These are phyloP conservation scores for Sclerotinia subarctica DNA, from an alignment of 2,329 filamentous ascomycete species.

Conservation along the genomic window DNA sequence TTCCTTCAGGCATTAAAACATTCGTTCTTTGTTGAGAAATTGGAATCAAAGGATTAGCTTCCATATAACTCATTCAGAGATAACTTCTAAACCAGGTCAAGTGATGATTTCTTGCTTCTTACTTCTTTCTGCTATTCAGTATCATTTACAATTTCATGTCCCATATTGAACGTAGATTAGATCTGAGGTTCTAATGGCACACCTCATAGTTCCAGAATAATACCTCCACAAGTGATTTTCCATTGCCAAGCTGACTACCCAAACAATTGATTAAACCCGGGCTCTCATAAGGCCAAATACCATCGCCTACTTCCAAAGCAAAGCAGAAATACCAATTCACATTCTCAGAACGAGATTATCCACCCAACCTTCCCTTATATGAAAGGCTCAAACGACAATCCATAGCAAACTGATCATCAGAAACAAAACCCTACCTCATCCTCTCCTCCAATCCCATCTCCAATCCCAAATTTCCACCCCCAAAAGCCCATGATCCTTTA, in stretches of 20 bases:
- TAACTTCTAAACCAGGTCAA: background rate
- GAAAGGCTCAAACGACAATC: background rate
- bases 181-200: background rate
- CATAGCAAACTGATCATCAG: no score
- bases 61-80: background rate
- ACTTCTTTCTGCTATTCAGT: background rate
- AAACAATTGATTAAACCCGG: background rate
- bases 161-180: background rate
- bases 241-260: background rate
- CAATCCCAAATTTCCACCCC: no score
- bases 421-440: background rate
- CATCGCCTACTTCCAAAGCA: background rate
- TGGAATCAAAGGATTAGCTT: background rate
- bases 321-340: background rate
- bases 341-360: background rate
- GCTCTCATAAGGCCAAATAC: no score
- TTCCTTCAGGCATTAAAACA: constrained; percentile 15
- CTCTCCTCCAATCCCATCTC: background rate
- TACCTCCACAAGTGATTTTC: background rate
- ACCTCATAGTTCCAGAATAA: background rate
- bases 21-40: background rate
- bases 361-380: no score
- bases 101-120: background rate
- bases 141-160: background rate
- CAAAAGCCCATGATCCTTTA: background rate